These are phyloP conservation scores for Leccinum olivaceopallidum DNA, from an alignment of 768 basidiomycete species.

Conservation along the genomic window DNA sequence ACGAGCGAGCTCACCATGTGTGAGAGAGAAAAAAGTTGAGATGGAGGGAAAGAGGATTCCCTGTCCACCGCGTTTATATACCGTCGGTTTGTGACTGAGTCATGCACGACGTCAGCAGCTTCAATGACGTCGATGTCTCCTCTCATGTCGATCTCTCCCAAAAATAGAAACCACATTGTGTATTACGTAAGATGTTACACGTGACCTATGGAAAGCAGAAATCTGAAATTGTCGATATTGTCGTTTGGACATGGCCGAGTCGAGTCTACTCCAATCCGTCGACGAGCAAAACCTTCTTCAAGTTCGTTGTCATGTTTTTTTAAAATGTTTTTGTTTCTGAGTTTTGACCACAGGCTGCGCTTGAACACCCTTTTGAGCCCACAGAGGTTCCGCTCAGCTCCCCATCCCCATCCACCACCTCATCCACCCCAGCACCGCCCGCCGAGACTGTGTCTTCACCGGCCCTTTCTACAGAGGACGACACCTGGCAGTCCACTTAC, in stretches of 20 bases:
- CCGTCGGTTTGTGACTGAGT: slow-evolving; percentile 7
- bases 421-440: not conserved
- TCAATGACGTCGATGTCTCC: slow-evolving; percentile 21
- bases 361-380: slow-evolving; percentile 30
- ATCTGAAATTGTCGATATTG: too few species aligned
- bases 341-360: slow-evolving; percentile 19
- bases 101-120: slow-evolving; percentile 17
- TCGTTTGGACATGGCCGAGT: slow-evolving; percentile 27
- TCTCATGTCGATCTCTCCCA: slow-evolving; percentile 6
- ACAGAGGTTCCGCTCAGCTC: slow-evolving; percentile 20
- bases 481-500: slow-evolving; percentile 67
- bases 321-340: not conserved
- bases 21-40: not conserved
- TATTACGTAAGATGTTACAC: not conserved
- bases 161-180: slow-evolving; percentile 4
- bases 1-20: slow-evolving; percentile 12
- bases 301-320: slow-evolving; percentile 10
- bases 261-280: slow-evolving; percentile 20
- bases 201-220: slow-evolving; percentile 5
- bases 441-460: not conserved
- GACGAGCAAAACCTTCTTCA: slow-evolving; percentile 27
- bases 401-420: not conserved
- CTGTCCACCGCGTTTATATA: slow-evolving; percentile 15
- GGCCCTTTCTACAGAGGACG: slow-evolving; percentile 29
- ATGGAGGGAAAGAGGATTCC: not conserved